Base-by-base conservation (phyloP, 192 early-diverging fungal genomes). In the Lobosporangium transversale region DNA sequence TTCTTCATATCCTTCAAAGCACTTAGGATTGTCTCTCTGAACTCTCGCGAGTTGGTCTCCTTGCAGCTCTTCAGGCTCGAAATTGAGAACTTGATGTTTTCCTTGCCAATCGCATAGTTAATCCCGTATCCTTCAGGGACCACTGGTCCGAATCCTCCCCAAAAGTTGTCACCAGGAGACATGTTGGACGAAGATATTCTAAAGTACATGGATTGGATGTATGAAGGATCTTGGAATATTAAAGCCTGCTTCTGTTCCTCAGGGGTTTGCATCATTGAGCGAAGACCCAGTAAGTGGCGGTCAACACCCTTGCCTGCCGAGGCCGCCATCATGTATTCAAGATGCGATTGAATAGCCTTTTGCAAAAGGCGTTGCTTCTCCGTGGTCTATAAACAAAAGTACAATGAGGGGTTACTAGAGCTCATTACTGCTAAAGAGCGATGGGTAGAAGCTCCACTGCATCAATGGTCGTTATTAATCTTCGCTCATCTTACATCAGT, bases 201-300 rank as follows among this genome's bases (percentile, higher is more conserved):
- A 74, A 93, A 98, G 58, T 90, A 87, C 84, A 89, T 90, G 36
- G 91, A 93, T 57, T 84, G 84, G 44, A 87, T 80, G 62, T 90
- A 95, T 5, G 93, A 86, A 11, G 91, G 88, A 71, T 98, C 95
- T 35, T 81, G 87, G 81, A 97, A 98, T 45, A 98, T 83, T 54
- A 60, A 76, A 40, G 90, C 93, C n/a, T 66, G 49, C 37, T 69
- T 80, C 4, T 83, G 70, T 32, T 91, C 89, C 60, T 91, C 91
- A 20, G 80, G 81, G 0, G 76, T 49, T 40, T 81, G 78, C 68
- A 94, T 88, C 83, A 91, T 89, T 20, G 61, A 85, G 37, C 91
- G 85, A 21, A 98, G 87, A 11, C 93, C 95, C 23, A 97, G 81
- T 74, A 98, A 62, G 79, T 98, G 97, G 36, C 95, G 91, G 79